Evolutionary conservation across 306 rosid genomes (phyloP), one percentile per base, ranked within the genome.

Genomic region (Trifolium subterraneum): DNA sequence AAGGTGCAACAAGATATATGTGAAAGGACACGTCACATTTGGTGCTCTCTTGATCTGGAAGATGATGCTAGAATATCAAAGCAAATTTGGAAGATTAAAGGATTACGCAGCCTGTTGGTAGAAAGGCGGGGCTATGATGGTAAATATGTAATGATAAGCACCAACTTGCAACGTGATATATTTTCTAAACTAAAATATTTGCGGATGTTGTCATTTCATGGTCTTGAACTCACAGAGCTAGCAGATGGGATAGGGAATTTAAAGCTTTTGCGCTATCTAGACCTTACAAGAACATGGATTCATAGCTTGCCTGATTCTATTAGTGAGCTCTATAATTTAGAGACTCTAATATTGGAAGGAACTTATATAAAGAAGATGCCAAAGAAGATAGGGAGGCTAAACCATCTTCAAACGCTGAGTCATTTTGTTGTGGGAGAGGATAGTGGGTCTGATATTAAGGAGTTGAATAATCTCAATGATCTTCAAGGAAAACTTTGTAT

Each of bases 231-330:
- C 2, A 1, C 12, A 3, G 54, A 29, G n/a, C 20, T 73, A 52
- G 15, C 78, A 9, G 63, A 9, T 33, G 44, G 11, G 8, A 20
- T 82, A 42, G 0, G 70, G 1, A 62, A 62, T 8, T 36, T 82
- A 56, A 73, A 29, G 29, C 80, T 68, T 48, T 23, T 82, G 25
- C 80, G 69, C 23, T 82, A 78, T 73, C 54, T 82, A 8, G 42
- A 82, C 31, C 33, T 62, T 23, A 73, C 73, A n/a, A n/a, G n/a
- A n/a, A n/a, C n/a, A n/a, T 12, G 0, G 0, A 42, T 79, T 71
- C 1, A 11, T 59, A 25, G 27, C 0, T 33, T 83, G 14, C 84
- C 84, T 3, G 2, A 70, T 68, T 79, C 84, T 29, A 64, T 75
- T 6, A 58, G 86, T 52, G 12, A 2, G 63, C 3, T 83, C 48